These are phyloP conservation scores for Amanita muscaria DNA, from an alignment of 768 basidiomycete genomes.

Conservation along the genomic window DNA sequence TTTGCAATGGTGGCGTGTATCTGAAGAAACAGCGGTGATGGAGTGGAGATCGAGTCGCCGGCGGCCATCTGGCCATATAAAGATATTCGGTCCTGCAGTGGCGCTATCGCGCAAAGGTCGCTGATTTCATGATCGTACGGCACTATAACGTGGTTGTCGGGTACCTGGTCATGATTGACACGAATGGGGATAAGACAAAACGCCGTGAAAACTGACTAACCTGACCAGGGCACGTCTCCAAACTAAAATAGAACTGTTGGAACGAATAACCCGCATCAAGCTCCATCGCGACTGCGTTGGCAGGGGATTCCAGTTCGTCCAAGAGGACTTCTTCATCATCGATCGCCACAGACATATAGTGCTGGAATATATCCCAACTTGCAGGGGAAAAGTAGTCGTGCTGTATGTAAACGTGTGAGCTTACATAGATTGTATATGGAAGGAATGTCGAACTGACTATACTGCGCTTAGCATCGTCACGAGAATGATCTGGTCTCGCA, in stretches of 20 bases:
- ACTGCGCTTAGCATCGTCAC: background rate
- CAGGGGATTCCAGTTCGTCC: conserved; percentile 2
- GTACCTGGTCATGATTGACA: background rate
- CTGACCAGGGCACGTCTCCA: conserved; percentile 1
- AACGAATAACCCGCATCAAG: conserved; percentile 4
- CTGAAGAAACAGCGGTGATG: background rate
- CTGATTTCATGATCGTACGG: conserved; percentile 1
- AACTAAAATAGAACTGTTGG: conserved; percentile 5
- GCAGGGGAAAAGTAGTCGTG: conserved; percentile 2
- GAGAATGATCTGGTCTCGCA: background rate
- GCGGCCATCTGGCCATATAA: background rate
- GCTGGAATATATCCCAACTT: conserved; percentile 7
- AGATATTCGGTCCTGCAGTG: conserved; percentile 1
- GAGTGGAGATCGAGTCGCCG: background rate
- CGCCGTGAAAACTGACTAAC: background rate
- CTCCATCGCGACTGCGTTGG: conserved; percentile 6
- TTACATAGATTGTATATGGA: background rate
- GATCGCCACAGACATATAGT: background rate
- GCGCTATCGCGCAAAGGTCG: conserved; percentile 3
- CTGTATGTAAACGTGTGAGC: background rate
- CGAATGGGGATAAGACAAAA: background rate
- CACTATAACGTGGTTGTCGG: conserved; percentile 3
- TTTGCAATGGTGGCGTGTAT: conserved; percentile 3
- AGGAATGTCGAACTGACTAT: background rate
- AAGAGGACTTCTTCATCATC: background rate